Evolutionary conservation across 345 rosid genomes (phyloP), one percentile per base, ranked within the genome.

Genomic region (Garcia nutans): DNA sequence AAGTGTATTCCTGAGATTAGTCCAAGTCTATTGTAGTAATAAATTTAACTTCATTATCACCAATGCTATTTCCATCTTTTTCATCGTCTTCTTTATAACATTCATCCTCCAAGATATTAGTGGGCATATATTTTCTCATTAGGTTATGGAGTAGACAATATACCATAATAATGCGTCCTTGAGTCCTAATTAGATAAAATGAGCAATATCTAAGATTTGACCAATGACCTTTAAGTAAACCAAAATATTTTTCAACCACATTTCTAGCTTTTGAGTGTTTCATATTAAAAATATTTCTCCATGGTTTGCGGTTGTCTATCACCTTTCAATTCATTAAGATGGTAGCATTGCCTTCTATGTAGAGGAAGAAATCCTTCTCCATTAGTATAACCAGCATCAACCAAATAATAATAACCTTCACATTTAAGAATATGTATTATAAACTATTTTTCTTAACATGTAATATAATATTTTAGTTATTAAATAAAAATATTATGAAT

Each of bases 371-470:
- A 79, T 3, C 62, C 55, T 0, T 23, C 60, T 0, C 52, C 1
- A 44, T 79, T 74, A 1, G 56, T 52, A 24, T 56, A 60, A 0
- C 70, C 64, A 50, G 20, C 65, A 67, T 76, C 74, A 11, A 80
- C 70, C 22, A 72, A 63, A 13, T 47, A 72, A 54, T 41, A 65
- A 13, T 2, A 33, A 66, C 71, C 31, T 67, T 37, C 1, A 22
- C 44, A 37, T 19, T 10, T 65, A 28, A 16, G 17, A 10, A 65
- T 10, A 2, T 2, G 5, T 2, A 33, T 28, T 28, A 28, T 28
- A 33, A 33, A 33, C 3, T 33, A 33, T 33, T 33, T 31, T 33
- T 33, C 5, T 3, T 33, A 2, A 33, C 0, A 33, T 33, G 5
- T 33, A 33, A 33, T 33, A 33, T 33, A 2, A 33, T 33, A 3